Base-by-base conservation (phyloP, 2,329 filamentous ascomycete species). In the Fusarium sp. region DNA sequence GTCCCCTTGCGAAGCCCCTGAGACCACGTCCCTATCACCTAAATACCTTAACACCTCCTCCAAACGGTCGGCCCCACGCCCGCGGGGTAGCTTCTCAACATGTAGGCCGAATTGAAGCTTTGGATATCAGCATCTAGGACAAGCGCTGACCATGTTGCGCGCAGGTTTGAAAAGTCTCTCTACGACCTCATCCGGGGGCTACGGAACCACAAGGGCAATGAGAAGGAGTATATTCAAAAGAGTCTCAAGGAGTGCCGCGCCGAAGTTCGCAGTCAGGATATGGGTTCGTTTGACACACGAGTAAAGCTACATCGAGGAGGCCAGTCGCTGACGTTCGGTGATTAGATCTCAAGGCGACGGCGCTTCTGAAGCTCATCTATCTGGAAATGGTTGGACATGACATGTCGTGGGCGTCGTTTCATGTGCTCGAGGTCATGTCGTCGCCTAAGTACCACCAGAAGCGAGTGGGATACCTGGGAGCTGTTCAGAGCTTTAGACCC, bases 321-420 rank as follows among this genome's bases (percentile, higher is more conserved):
- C 23, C 23, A 42, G 37, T 46, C 30, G 57, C 66, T 74, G 58
- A 74, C 55, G 23, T 34, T 25, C n/a, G 16, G 46, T 55, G 55
- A 49, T 55, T 62, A 93, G 94, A 98, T 83, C 88, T 97, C 81
- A 99, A 99, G 85, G 94, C 96, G 21, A 98, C 94, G 34, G 96
- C 96, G 47, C 87, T 99, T 56, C 85, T 99, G 77, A 99, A 99
- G 84, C 88, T 99, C 74, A 91, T 98, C 55, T 99, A 99, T 80
- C 89, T 99, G 72, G 96, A 99, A 80, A 99, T 99, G 96, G 94
- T 98, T 74, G 96, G 96, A 16, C 93, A 98, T 79, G 96, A 98
- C 81, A 99, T 99, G 96, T 98, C 95, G 5, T 99, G 96, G 96
- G 96, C 96, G 6, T 94, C 94, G 14, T 99, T 99, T 82, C 93